phyloP scores from a whole-genome alignment of 345 rosid species.

The Rhodamnia rubescens region DNA sequence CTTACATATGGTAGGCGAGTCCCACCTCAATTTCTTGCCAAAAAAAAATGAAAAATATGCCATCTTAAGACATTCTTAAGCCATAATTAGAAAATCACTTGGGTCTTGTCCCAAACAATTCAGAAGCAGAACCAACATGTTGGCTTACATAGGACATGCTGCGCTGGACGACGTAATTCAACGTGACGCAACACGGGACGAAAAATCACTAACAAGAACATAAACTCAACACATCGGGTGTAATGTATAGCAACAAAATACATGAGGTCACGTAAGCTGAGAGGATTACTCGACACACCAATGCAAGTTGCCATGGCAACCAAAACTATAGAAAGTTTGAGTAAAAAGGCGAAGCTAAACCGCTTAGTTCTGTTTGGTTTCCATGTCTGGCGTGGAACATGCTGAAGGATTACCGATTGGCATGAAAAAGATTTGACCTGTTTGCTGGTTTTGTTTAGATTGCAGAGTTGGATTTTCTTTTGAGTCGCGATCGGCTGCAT shows the following conservation, averaged over 20 bases:
- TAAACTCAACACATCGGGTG: accelerated
- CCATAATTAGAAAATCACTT: neutral
- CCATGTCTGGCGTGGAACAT: neutral
- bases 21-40: neutral
- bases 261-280: neutral
- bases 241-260: accelerated
- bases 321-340: neutral
- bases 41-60: neutral
- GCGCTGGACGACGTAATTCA: accelerated
- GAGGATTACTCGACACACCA: neutral
- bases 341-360: neutral
- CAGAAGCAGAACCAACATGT: neutral
- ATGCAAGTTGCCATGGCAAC: neutral
- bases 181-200: neutral
- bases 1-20: neutral
- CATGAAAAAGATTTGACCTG: neutral
- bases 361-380: neutral
- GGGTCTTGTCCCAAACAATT: neutral
- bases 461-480: neutral
- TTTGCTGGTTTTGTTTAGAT: neutral
- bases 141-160: neutral
- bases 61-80: neutral
- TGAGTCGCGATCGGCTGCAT: neutral
- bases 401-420: neutral
- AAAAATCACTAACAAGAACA: neutral